A percentile compares a stretch with the other conserved stretches of the same genome.
These are phyloP conservation scores for Fusarium drepaniforme DNA, from an alignment of 2,329 filamentous ascomycete genomes.

Conservation along the genomic window DNA sequence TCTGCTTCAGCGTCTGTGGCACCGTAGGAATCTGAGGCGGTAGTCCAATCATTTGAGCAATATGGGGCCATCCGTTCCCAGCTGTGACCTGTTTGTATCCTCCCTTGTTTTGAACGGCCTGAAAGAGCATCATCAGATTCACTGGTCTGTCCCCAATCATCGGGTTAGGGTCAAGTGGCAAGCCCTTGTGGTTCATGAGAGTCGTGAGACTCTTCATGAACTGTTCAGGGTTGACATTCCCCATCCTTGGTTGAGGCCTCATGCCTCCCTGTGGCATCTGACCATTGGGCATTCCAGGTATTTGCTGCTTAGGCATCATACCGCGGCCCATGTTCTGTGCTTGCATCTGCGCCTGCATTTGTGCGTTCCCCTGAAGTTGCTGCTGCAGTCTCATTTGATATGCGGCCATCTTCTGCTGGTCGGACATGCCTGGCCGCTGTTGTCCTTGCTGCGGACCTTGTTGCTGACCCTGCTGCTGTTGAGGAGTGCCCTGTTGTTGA, in stretches of 20 bases:
- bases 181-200: conserved; percentile 82
- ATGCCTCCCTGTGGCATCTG: conserved; percentile 65
- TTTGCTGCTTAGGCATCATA: conserved; percentile 66
- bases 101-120: conserved; percentile 78
- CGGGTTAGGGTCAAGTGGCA: conserved; percentile 81
- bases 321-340: conserved; percentile 57
- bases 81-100: conserved; percentile 81
- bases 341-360: conserved; percentile 66
- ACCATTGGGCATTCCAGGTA: conserved; percentile 65
- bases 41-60: conserved; percentile 76
- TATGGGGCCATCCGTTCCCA: conserved; percentile 78
- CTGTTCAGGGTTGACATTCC: conserved; percentile 69
- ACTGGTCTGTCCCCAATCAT: conserved; percentile 79
- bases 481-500: conserved; percentile 52
- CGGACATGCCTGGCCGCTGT: conserved; percentile 56
- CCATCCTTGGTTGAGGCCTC: conserved; percentile 62
- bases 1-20: conserved; percentile 74
- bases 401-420: conserved; percentile 79
- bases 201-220: conserved; percentile 81
- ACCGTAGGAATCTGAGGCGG: conserved; percentile 75
- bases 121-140: conserved; percentile 82
- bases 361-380: conserved; percentile 72
- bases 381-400: conserved; percentile 89
- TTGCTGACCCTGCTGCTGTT: conserved; percentile 54
- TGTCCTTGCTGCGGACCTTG: conserved; percentile 45